Evolutionary conservation across 2,329 filamentous ascomycete genomes (phyloP), one percentile per base, ranked within the genome.

Genomic region (Salinomyces thailandicus): DNA sequence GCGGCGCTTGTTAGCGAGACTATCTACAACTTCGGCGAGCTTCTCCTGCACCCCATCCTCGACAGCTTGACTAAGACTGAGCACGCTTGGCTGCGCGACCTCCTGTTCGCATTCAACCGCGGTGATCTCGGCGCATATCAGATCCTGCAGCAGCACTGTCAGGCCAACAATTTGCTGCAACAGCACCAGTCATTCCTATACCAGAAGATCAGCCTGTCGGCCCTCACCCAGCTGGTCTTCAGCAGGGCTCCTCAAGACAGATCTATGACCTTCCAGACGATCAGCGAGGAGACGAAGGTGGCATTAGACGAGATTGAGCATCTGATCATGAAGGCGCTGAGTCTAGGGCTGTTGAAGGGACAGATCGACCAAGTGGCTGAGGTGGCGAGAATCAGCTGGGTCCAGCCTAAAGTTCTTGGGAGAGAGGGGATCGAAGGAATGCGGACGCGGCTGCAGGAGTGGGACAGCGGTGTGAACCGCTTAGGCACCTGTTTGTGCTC

Each of bases 21-120:
- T 53, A 98, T 96, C 67, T 96, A 98, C 76, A 98, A 98, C 70
- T 98, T 98, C 53, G 91, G 91, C 61, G 91, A 98, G 69, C 79
- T 98, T n/a, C 77, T 98, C 19, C 75, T 98, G 49, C 91, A 98
- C 61, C 91, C 91, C 3, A 93, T 98, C 56, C 79, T 98, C 45
- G 84, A 94, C 57, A 80, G 82, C 14, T 75, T 98, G 35, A 71
- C 71, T 54, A 76, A 79, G 51, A 79, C 81, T 16, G 73, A 79
- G 28, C 76, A 93, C 58, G 71, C 78, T 35, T 98, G 91, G 91
- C 74, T 98, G 46, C 83, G 86, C 45, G 84, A 95, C 29, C 78
- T 98, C n/a, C 77, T 98, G 31, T 93, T 95, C 56, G 87, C 91
- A 40, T 98, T 95, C 71, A 98, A 98, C 69, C 80, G 86, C 31